phyloP scores from a whole-genome alignment of 352 stramenopile species.

The Pythium dissotocum region DNA sequence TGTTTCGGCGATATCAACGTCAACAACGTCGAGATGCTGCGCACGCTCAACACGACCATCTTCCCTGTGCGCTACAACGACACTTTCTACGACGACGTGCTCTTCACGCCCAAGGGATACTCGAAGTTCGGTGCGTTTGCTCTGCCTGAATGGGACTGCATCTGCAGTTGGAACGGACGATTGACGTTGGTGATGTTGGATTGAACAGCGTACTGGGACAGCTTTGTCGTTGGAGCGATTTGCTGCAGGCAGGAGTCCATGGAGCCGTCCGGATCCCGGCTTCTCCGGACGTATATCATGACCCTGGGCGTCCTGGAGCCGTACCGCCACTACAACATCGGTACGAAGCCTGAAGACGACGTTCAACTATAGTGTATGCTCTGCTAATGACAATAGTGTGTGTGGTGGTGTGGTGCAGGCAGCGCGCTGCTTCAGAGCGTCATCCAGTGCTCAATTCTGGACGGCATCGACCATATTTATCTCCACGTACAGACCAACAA shows the following conservation, averaged over 20 bases:
- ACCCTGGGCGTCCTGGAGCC: conserved; percentile 90
- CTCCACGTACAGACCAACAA: conserved; percentile 95
- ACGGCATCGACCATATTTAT: conserved; percentile 62
- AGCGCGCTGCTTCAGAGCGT: conserved; percentile 45
- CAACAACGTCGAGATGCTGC: conserved; percentile 74
- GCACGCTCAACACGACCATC: conserved; percentile 88
- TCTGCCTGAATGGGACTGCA: too few relatives aligned
- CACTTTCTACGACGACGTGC: conserved; percentile 91
- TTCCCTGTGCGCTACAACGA: conserved; percentile 94
- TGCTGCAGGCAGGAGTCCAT: conserved; percentile 83
- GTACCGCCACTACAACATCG: conserved; percentile 85
- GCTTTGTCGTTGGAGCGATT: conserved; percentile 85
- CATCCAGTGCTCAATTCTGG: conserved; percentile 35
- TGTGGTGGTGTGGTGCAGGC: conserved; percentile 34
- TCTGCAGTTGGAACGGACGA: too few relatives aligned
- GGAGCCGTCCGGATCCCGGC: conserved; percentile 10
- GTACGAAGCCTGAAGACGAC: conserved; percentile 21
- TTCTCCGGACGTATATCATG: conserved; percentile 92
- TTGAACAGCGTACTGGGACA: conserved; percentile 69
- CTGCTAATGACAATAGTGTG: background rate
- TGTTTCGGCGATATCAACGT: conserved; percentile 52
- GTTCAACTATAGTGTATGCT: too few relatives aligned
- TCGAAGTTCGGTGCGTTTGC: conserved; percentile 50
- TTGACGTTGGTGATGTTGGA: background rate
- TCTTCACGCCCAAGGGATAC: conserved; percentile 56